Conservation (phyloP, 2,329 filamentous ascomycete genomes). For the Diaporthe velutina region DNA sequence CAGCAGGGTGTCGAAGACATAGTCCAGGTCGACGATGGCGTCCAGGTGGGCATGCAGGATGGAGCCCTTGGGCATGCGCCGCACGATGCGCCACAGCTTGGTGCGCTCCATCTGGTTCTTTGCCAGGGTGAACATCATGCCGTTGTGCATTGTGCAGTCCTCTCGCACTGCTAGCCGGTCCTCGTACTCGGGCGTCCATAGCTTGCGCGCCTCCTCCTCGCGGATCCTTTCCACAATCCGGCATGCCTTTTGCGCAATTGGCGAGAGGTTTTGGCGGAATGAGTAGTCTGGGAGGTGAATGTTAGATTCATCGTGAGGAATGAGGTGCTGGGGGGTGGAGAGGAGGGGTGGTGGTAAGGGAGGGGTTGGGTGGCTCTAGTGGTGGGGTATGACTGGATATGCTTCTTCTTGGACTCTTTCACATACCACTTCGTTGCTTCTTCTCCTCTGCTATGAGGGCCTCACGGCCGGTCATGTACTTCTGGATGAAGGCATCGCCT, state of each 20-base stretch:
- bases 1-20: constrained; percentile 79
- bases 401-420: neutral
- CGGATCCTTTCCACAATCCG: constrained; percentile 85
- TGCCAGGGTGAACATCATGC: constrained; percentile 93
- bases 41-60: constrained; percentile 90
- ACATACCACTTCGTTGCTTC: constrained; percentile 81
- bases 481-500: constrained; percentile 82
- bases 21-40: constrained; percentile 91
- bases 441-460: constrained; percentile 85
- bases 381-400: constrained; percentile 32
- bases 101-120: constrained; percentile 89
- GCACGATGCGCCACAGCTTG: constrained; percentile 86
- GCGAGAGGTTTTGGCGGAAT: constrained; percentile 82
- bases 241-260: constrained; percentile 82
- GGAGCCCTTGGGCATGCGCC: constrained; percentile 89
- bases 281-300: constrained; percentile 66
- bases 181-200: constrained; percentile 83
- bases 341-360: constrained; percentile 44
- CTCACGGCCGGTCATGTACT: constrained; percentile 83
- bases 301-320: constrained; percentile 40
- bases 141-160: constrained; percentile 80
- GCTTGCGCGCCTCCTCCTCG: constrained; percentile 77
- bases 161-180: constrained; percentile 74
- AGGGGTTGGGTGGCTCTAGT: neutral
- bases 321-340: neutral